Percentiles rank a stretch among this genome's conserved stretches.
These are phyloP conservation scores for Candida silvicultrix DNA, from an alignment of 805 yeast genomes.

Conservation along the genomic window DNA sequence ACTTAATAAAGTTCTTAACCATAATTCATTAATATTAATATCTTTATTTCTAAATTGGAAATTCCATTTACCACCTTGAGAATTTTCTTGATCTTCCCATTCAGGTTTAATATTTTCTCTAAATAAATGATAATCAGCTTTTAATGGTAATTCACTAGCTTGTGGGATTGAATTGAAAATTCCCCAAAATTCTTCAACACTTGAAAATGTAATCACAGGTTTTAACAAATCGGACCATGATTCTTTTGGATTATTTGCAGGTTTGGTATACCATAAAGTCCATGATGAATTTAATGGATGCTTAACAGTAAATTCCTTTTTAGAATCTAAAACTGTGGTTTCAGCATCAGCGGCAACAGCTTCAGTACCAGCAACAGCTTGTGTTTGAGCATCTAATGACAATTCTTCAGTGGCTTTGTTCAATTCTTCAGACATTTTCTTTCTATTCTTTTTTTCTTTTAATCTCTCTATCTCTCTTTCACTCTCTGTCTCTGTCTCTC, in stretches of 20 bases:
- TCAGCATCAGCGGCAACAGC: constrained; percentile 15
- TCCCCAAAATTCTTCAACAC: constrained; percentile 99
- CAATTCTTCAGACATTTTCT: constrained; percentile 21
- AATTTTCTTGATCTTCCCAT: constrained; percentile 92
- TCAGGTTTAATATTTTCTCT: constrained; percentile 93
- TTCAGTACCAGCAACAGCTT: constrained; percentile 6
- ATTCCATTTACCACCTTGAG: constrained; percentile 93
- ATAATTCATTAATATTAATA: constrained; percentile 73
- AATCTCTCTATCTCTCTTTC: no score
- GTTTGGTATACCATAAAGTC: constrained; percentile 98
- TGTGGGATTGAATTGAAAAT: constrained; percentile 89
- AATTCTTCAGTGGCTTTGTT: constrained; percentile 21
- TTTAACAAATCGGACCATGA: constrained; percentile 90
- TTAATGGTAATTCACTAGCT: constrained; percentile 84
- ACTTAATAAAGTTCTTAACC: constrained; percentile 85
- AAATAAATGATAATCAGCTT: constrained; percentile 93
- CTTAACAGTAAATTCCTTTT: constrained; percentile 29
- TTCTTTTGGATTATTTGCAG: constrained; percentile 66
- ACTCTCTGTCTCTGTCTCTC: no score
- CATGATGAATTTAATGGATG: constrained; percentile 89
- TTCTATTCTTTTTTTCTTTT: not conserved
- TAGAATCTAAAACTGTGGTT: constrained; percentile 25
- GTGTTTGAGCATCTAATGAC: constrained; percentile 11
- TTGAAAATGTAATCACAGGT: constrained; percentile 83
- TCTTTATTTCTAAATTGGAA: constrained; percentile 61